These are phyloP conservation scores for Dichomitus squalens DNA, from an alignment of 1,284 basidiomycete species.

Conservation along the genomic window DNA sequence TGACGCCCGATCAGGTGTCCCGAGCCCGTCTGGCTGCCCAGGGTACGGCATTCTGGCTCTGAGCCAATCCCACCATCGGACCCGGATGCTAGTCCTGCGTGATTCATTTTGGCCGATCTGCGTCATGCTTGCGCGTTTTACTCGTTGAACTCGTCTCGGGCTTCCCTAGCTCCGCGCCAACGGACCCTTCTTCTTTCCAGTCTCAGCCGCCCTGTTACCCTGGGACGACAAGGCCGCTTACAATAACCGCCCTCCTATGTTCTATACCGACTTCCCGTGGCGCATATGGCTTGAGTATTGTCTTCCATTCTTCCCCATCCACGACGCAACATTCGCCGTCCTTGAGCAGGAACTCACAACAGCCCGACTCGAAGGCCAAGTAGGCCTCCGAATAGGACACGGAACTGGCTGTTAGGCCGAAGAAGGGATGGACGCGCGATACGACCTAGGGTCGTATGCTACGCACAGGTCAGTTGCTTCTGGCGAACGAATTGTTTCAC, in stretches of 20 bases:
- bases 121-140: constrained; percentile 46
- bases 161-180: constrained; percentile 20
- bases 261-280: constrained; percentile 90
- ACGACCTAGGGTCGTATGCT: constrained; percentile 99
- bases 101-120: constrained; percentile 43
- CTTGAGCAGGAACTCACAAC: constrained; percentile 41
- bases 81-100: constrained; percentile 25
- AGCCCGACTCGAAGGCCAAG: constrained; percentile 21
- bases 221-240: constrained; percentile 43
- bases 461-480: constrained; percentile 89
- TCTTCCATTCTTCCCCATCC: constrained; percentile 84
- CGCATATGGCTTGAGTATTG: constrained; percentile 92
- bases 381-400: constrained; percentile 44
- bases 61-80: constrained; percentile 50
- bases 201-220: constrained; percentile 35
- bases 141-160: constrained; percentile 51
- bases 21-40: constrained; percentile 85
- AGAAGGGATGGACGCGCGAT: constrained; percentile 89
- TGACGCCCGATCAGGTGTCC: constrained; percentile 77
- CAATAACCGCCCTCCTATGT: constrained; percentile 76
- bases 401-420: constrained; percentile 52
- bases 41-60: constrained; percentile 76
- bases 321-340: constrained; percentile 63
- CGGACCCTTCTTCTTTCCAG: constrained; percentile 38
- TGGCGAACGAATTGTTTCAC: constrained; percentile 87